Conservation (phyloP, 148 eudicot genomes). For the Vaccinium vitisidaea region DNA sequence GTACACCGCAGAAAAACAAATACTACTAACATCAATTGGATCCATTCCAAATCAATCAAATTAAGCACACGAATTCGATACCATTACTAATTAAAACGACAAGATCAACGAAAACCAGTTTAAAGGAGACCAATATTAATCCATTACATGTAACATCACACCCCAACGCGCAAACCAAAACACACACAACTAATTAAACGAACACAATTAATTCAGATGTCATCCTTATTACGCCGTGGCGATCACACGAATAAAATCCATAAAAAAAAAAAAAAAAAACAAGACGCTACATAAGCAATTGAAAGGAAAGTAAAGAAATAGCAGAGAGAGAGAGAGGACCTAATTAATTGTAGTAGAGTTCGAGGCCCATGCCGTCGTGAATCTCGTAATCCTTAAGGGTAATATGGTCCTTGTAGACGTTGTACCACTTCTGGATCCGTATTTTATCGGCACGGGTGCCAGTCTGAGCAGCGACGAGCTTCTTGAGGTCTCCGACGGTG, state of each 20-base stretch:
- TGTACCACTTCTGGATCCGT: no score
- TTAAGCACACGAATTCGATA: neutral
- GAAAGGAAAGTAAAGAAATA: neutral
- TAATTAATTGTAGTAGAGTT: conserved; percentile 75
- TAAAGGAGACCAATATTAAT: neutral
- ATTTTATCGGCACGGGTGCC: no score
- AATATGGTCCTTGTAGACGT: conserved; percentile 36
- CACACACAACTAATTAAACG: neutral
- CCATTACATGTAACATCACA: no score
- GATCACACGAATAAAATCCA: neutral
- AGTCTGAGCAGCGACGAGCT: no score
- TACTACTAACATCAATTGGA: neutral
- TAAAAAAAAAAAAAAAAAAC: no score
- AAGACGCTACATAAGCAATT: neutral
- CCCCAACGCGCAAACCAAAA: no score
- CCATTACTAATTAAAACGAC: neutral
- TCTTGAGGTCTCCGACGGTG: conserved; percentile 68
- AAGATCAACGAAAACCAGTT: neutral
- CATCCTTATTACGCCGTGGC: neutral
- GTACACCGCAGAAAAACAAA: neutral
- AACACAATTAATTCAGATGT: neutral
- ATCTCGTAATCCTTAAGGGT: conserved; percentile 85
- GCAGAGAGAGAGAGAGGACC: neutral
- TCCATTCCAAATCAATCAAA: neutral
- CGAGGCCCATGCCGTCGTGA: conserved; percentile 98